A percentile compares a stretch with the other conserved stretches of the same genome.
Conservation (phyloP, 345 rosid genomes). For the Hirschfeldia incana region DNA sequence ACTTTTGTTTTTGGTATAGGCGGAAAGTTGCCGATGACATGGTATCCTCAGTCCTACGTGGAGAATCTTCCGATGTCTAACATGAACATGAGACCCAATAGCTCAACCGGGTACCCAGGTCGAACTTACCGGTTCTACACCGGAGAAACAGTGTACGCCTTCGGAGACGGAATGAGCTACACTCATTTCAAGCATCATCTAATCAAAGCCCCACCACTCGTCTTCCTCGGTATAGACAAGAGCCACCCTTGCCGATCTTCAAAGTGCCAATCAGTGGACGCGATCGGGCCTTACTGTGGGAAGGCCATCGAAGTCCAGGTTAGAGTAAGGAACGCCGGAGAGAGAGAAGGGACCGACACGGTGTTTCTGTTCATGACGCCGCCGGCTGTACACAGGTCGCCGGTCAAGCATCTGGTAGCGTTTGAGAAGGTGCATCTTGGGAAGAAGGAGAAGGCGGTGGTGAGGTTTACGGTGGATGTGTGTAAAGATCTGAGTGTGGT, state of each 20-base stretch:
- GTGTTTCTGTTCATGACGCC: constrained; percentile 74
- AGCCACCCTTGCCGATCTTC: constrained; percentile 23
- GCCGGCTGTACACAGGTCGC: constrained; percentile 65
- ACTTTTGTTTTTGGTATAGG: constrained; percentile 34
- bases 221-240: constrained; percentile 43
- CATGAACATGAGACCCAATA: constrained; percentile 79
- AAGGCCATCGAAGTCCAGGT: constrained; percentile 42
- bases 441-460: constrained; percentile 37
- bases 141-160: constrained; percentile 64
- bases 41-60: constrained; percentile 73
- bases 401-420: constrained; percentile 64
- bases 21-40: constrained; percentile 77
- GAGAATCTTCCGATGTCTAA: constrained; percentile 69
- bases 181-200: constrained; percentile 45
- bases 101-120: constrained; percentile 66
- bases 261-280: constrained; percentile 44
- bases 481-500: constrained; percentile 81
- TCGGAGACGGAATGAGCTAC: constrained; percentile 70
- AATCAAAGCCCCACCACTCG: constrained; percentile 1
- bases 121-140: constrained; percentile 72
- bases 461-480: constrained; percentile 60
- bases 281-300: constrained; percentile 46
- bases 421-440: constrained; percentile 66
- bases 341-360: constrained; percentile 59
- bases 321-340: constrained; percentile 54